phyloP scores from a whole-genome alignment of 2,329 filamentous ascomycete genomes.

The Paecilomyces niveus region DNA sequence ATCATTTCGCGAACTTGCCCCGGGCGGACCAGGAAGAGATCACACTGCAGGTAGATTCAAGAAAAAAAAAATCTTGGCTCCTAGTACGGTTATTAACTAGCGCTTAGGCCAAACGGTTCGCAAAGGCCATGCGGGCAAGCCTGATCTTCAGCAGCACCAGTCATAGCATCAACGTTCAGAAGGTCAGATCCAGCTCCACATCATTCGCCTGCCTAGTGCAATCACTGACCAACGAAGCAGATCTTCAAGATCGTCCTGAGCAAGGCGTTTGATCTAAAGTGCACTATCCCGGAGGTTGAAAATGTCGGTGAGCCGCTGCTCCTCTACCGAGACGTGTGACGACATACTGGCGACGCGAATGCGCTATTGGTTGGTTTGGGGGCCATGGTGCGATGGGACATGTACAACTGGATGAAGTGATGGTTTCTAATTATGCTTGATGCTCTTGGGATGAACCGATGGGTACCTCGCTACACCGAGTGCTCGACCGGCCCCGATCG shows the following conservation, averaged over 20 bases:
- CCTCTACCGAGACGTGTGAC: conserved; percentile 63
- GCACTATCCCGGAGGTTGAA: conserved; percentile 98
- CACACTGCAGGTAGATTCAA: conserved; percentile 67
- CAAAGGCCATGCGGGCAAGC: conserved; percentile 95
- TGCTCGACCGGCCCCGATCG: conserved; percentile 1
- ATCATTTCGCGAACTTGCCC: conserved; percentile 98
- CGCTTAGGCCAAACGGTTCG: conserved; percentile 77
- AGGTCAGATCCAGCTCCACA: conserved; percentile 50
- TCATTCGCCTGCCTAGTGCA: neutral
- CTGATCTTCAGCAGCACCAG: conserved; percentile 98
- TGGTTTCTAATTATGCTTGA: conserved; percentile 20
- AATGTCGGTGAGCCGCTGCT: conserved; percentile 93
- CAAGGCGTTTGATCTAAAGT: conserved; percentile 97
- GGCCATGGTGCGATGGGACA: conserved; percentile 17
- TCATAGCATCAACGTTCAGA: conserved; percentile 99
- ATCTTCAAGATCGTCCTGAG: conserved; percentile 99
- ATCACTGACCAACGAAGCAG: conserved; percentile 45
- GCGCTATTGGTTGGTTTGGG: conserved; percentile 14
- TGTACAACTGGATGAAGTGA: conserved; percentile 30
- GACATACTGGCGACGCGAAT: conserved; percentile 1
- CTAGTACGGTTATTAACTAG: conserved; percentile 13
- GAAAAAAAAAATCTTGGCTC: neutral
- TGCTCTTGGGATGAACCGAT: neutral
- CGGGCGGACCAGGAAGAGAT: conserved; percentile 98
- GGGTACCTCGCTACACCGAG: neutral